phyloP scores from a whole-genome alignment of 768 basidiomycete genomes.

The Suillus variegatus region DNA sequence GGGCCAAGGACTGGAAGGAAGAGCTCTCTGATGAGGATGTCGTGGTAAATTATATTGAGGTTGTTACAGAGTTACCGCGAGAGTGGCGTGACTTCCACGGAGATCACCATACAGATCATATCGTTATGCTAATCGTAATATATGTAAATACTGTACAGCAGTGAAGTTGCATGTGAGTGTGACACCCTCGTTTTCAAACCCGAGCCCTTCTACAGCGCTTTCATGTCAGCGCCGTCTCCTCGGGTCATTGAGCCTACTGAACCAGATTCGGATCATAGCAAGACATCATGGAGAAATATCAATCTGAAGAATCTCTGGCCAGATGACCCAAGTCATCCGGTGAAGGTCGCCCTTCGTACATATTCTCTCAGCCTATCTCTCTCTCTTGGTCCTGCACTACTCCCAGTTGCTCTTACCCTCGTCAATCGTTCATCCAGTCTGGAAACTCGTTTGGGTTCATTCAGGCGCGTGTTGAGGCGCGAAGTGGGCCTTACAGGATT shows the following conservation, averaged over 20 bases:
- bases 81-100: background rate
- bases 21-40: background rate
- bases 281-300: background rate
- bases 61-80: background rate
- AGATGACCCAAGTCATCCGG: conserved; percentile 48
- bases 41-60: background rate
- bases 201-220: background rate
- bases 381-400: conserved; percentile 63
- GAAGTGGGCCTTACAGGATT: conserved; percentile 67
- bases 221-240: conserved; percentile 5
- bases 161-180: background rate
- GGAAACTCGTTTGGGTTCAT: conserved; percentile 10
- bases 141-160: background rate
- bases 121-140: background rate
- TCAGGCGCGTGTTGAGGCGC: conserved; percentile 45
- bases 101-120: background rate
- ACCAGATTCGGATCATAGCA: conserved; percentile 11
- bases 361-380: conserved; percentile 67
- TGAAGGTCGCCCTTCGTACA: conserved; percentile 63
- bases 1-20: background rate
- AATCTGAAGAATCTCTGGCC: conserved; percentile 13
- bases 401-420: conserved; percentile 50
- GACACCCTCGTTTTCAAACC: background rate
- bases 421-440: conserved; percentile 27
- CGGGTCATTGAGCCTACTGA: background rate